Percentiles rank a stretch among this genome's conserved stretches.
Conservation (phyloP, 768 basidiomycete genomes). For the Lactarius sanguifluus region DNA sequence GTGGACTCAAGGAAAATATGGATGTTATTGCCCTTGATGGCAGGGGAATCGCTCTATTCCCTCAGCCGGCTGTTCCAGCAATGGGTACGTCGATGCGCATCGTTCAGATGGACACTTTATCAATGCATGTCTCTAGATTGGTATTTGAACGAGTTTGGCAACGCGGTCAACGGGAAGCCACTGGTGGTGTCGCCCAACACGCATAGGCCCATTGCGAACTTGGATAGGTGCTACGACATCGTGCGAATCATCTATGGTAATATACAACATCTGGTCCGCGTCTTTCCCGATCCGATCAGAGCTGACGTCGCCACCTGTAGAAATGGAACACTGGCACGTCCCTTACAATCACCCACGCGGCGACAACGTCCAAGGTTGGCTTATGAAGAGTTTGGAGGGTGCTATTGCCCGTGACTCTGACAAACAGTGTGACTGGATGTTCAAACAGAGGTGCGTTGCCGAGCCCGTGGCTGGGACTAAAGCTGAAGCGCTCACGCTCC, state of each 20-base stretch:
- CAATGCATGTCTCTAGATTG: conserved; percentile 10
- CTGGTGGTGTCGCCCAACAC: conserved; percentile 7
- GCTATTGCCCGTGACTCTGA: conserved; percentile 34
- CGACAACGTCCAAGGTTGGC: conserved; percentile 43
- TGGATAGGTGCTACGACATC: conserved; percentile 17
- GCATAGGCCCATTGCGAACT: conserved; percentile 1
- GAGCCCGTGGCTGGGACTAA: background rate
- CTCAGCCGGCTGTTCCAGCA: conserved; percentile 17
- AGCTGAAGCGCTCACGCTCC: background rate
- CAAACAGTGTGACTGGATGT: conserved; percentile 27
- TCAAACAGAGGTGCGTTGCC: conserved; percentile 33
- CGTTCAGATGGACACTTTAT: background rate
- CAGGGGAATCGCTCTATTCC: background rate
- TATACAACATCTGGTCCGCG: background rate
- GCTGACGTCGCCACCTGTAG: conserved; percentile 33
- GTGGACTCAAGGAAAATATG: conserved; percentile 12
- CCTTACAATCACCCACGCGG: conserved; percentile 42
- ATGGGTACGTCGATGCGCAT: conserved; percentile 6
- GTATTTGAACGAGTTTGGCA: conserved; percentile 12
- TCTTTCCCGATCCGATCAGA: background rate
- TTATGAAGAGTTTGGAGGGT: conserved; percentile 33
- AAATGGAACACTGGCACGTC: conserved; percentile 48
- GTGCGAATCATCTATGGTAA: conserved; percentile 16
- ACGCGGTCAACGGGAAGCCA: conserved; percentile 10
- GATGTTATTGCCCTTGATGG: conserved; percentile 5